Evolutionary conservation across 2,329 filamentous ascomycete species (phyloP).

Genomic region (Pestalotiopsis sp.): DNA sequence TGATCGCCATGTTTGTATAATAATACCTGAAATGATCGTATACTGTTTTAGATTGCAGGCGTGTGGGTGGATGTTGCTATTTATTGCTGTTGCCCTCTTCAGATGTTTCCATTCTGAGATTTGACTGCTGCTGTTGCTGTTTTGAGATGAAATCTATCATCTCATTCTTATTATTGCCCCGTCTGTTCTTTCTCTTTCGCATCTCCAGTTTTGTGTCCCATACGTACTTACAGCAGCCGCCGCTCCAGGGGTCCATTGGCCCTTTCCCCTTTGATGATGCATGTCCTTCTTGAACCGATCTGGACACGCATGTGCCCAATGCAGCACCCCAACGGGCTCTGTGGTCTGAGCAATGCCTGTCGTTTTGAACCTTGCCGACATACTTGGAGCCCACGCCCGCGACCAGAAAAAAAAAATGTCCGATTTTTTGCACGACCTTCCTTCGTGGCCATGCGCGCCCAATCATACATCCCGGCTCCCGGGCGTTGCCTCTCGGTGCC

Average conservation of each 20-base stretch:
- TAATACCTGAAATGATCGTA: too few species aligned
- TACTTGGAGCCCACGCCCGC: constrained; percentile 8
- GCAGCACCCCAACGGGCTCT: constrained; percentile 1
- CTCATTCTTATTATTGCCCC: neutral
- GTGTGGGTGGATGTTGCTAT: constrained; percentile 28
- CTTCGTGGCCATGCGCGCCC: neutral
- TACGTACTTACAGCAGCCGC: neutral
- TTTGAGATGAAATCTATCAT: constrained; percentile 6
- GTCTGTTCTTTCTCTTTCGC: neutral
- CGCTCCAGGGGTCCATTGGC: constrained; percentile 1
- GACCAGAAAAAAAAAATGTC: constrained; percentile 10
- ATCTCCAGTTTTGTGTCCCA: neutral
- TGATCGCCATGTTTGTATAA: too few species aligned
- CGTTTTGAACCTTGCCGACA: constrained; percentile 11
- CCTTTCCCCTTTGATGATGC: constrained; percentile 7
- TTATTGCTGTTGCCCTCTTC: constrained; percentile 18
- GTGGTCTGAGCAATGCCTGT: constrained; percentile 16
- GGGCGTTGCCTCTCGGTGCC: neutral
- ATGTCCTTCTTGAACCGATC: constrained; percentile 13
- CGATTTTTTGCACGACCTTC: constrained; percentile 9
- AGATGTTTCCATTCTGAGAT: neutral
- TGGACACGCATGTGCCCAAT: constrained; percentile 12
- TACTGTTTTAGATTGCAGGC: too few species aligned
- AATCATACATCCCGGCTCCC: neutral
- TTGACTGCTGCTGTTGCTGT: neutral